A percentile compares a stretch with the other conserved stretches of the same genome.
These are phyloP conservation scores for Silene latifolia DNA, from an alignment of 148 eudicot species.

Conservation along the genomic window DNA sequence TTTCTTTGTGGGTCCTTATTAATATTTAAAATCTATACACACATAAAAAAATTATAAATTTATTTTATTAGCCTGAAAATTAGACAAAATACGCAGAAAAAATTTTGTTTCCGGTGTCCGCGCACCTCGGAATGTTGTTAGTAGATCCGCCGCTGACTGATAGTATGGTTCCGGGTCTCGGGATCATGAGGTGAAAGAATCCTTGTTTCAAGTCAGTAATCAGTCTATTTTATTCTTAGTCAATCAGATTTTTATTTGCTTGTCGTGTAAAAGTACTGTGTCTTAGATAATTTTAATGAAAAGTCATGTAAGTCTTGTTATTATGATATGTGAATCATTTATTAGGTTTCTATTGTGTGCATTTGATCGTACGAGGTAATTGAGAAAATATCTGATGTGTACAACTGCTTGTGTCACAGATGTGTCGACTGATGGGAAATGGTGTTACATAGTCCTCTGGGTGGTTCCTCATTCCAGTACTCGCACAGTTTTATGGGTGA, in stretches of 20 bases:
- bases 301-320: not conserved
- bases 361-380: not conserved
- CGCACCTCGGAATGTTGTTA: too few species aligned
- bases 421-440: slow-evolving; percentile 77
- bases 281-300: not conserved
- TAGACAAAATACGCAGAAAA: too few species aligned
- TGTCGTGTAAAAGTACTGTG: not conserved
- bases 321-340: not conserved
- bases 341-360: not conserved
- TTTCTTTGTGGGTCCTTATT: too few species aligned
- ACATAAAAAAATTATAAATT: too few species aligned
- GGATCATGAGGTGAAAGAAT: too few species aligned
- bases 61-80: too few species aligned
- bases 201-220: not conserved
- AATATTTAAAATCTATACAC: too few species aligned
- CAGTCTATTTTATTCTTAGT: not conserved
- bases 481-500: slow-evolving; percentile 44
- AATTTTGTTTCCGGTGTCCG: too few species aligned
- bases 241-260: not conserved
- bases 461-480: slow-evolving; percentile 56
- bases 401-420: slow-evolving; percentile 33
- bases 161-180: not conserved
- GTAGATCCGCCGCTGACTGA: too few species aligned
- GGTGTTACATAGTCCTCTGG: slow-evolving; percentile 78
- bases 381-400: slow-evolving; percentile 8